A percentile compares a stretch with the other conserved stretches of the same genome.
These are phyloP conservation scores for Nematocida parisii DNA, from an alignment of 371 early-diverging fungal species.

Conservation along the genomic window DNA sequence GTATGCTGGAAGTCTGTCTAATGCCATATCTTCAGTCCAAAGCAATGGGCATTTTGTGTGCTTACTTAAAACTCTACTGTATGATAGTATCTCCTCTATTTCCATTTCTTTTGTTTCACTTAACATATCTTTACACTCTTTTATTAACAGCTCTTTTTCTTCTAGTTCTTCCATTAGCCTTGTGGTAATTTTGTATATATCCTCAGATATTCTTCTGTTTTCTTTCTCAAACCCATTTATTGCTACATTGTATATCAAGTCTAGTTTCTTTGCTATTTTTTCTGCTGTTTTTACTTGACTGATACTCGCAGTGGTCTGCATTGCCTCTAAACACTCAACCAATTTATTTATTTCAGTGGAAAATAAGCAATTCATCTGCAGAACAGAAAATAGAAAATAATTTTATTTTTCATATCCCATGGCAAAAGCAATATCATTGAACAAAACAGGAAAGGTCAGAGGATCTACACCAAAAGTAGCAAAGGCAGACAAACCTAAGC, in stretches of 20 bases:
- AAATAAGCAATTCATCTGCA: not conserved
- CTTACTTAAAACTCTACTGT: slow-evolving; percentile 6
- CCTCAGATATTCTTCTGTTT: slow-evolving; percentile 20
- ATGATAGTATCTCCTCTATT: slow-evolving; percentile 16
- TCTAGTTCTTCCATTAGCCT: slow-evolving; percentile 22
- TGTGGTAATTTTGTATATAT: slow-evolving; percentile 3
- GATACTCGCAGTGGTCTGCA: not conserved
- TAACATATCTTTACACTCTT: slow-evolving; percentile 8
- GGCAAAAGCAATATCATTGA: slow-evolving; percentile 63
- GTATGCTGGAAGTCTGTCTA: slow-evolving; percentile 45
- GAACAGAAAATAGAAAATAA: slow-evolving; percentile 11
- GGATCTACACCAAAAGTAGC: slow-evolving; percentile 97
- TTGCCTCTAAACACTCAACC: not conserved
- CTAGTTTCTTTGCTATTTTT: slow-evolving; percentile 16
- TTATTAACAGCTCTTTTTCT: slow-evolving; percentile 38
- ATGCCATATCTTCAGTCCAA: slow-evolving; percentile 31
- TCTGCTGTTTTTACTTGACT: not conserved
- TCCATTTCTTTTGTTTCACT: not conserved
- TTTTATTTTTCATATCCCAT: slow-evolving; percentile 58
- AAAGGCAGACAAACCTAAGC: slow-evolving; percentile 90
- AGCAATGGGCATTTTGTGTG: slow-evolving; percentile 51
- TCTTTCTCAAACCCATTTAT: slow-evolving; percentile 40
- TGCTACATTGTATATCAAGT: slow-evolving; percentile 23
- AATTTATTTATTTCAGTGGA: slow-evolving; percentile 8
- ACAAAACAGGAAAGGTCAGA: slow-evolving; percentile 96